A percentile compares a stretch with the other conserved stretches of the same genome.
Evolutionary conservation across 2,329 filamentous ascomycete species (phyloP).

Genomic region (Aspergillus sp.): DNA sequence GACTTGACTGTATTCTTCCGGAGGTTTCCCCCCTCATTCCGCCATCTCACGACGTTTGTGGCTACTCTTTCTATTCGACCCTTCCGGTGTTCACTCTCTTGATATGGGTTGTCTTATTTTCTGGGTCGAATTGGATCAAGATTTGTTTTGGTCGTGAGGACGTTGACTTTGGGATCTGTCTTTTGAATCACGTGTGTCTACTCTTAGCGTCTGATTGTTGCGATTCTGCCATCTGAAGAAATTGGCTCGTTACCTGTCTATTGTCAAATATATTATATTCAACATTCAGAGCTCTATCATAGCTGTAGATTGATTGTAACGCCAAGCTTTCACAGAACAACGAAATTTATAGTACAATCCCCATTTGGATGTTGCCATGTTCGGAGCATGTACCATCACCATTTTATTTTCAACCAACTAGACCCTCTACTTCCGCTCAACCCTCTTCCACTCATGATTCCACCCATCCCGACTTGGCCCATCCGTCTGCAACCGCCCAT

Average conservation of each 20-base stretch:
- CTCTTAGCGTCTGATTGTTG: neutral
- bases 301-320: no score
- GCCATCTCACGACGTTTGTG: neutral
- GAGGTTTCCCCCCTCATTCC: conserved; percentile 4
- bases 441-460: conserved; percentile 85
- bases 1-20: conserved; percentile 12
- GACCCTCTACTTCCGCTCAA: conserved; percentile 14
- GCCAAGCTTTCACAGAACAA: neutral
- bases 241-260: neutral
- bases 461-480: conserved; percentile 70
- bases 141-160: neutral
- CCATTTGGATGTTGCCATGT: no score
- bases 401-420: no score
- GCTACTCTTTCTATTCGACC: conserved; percentile 9
- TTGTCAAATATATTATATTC: neutral
- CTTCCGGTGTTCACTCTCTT: conserved; percentile 20
- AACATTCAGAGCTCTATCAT: no score
- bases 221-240: neutral
- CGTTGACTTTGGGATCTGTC: no score
- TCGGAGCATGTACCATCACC: no score
- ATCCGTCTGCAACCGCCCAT: conserved; percentile 65
- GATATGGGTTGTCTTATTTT: conserved; percentile 2
- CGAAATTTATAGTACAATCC: neutral
- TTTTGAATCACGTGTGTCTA: no score
- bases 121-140: neutral